Evolutionary conservation across 768 basidiomycete genomes (phyloP).

Genomic region (Phaffia australis): DNA sequence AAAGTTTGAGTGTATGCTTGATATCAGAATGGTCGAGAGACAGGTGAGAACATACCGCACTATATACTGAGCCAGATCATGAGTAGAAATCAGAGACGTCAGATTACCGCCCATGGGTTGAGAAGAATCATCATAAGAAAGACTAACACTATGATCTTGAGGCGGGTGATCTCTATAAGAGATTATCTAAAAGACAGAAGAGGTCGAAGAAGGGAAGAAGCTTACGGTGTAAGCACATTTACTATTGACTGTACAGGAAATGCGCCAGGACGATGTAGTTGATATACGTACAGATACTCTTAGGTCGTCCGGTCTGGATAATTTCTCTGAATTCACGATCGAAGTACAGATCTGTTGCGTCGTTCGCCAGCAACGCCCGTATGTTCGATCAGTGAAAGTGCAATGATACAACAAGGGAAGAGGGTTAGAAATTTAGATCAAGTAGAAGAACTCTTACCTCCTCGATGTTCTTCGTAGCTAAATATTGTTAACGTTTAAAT

Average conservation of each 20-base stretch:
- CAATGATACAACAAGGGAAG: background rate
- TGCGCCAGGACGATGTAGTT: background rate
- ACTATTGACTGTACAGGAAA: background rate
- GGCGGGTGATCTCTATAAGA: constrained; percentile 26
- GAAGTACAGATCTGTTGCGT: constrained; percentile 17
- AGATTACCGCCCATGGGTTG: too few relatives aligned
- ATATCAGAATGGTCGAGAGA: background rate
- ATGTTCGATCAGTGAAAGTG: background rate
- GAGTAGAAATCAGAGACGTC: too few relatives aligned
- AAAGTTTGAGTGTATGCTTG: background rate
- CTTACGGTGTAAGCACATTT: background rate
- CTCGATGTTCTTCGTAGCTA: constrained; percentile 27
- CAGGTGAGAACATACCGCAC: background rate
- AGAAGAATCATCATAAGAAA: too few relatives aligned
- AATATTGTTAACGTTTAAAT: background rate
- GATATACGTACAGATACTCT: constrained; percentile 15
- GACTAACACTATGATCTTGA: constrained; percentile 18
- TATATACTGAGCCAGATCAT: background rate
- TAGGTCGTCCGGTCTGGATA: constrained; percentile 15
- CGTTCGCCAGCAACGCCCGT: background rate
- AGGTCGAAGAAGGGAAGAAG: background rate
- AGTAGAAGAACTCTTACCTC: constrained; percentile 3
- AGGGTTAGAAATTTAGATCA: background rate
- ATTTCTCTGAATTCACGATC: constrained; percentile 22
- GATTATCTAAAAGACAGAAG: constrained; percentile 3